Evolutionary conservation across 2,329 filamentous ascomycete genomes (phyloP), one percentile per base, ranked within the genome.

Genomic region (Fusarium robinianum): DNA sequence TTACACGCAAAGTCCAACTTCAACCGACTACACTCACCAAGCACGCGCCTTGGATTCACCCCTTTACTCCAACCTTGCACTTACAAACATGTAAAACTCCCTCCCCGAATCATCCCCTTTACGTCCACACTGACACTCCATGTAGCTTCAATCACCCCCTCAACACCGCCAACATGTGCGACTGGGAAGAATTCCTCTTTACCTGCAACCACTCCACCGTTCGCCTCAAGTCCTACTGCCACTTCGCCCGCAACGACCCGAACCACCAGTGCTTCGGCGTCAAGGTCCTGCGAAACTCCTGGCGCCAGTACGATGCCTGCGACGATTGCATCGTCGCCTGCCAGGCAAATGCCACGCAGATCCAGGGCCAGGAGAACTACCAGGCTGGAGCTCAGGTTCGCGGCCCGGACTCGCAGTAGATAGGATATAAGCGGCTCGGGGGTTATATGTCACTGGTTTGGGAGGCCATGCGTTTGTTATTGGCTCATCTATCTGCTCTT

Each of bases 171-270:
- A 71, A 57, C 24, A 88, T 88, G 85, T 88, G 84, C 57, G 80
- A 85, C 62, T 89, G 73, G 66, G 85, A 90, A 63, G 80, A 84
- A 51, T 85, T 86, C 55, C 65, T 80, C 47, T 90, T 85, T 63
- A 68, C 64, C 37, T 91, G 87, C 70, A 74, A 74, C 19, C 85
- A 89, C 68, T 75, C 73, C 5, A 69, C 72, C 11, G 67, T 76
- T 17, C 78, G 81, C 14, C 72, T 87, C 19, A 81, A 84, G 61
- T 82, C 80, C 16, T 79, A 88, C 66, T 91, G 87, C 66, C 87
- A 90, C 67, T 83, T 82, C 55, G 85, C 87, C 5, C 83, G 87
- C 46, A 88, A 87, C 62, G 83, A 89, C 56, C 80, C 80, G 1
- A 75, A 78, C 49, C 85, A 90, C 63, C 75, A 81, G 57, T 90